phyloP scores from a whole-genome alignment of 2,329 filamentous ascomycete species.

The Hymenoscyphus albidus region DNA sequence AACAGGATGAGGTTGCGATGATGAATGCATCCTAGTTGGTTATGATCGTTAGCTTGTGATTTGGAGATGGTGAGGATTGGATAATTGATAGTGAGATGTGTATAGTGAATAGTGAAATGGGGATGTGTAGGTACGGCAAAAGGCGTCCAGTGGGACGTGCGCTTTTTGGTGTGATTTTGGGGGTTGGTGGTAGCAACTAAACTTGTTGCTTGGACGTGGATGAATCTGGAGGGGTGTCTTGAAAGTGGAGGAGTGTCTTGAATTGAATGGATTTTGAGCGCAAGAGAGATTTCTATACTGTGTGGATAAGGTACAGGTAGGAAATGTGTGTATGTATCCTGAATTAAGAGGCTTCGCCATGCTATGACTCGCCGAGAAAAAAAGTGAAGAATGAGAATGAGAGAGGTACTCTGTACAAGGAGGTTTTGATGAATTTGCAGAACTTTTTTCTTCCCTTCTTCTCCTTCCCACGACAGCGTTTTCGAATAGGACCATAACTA shows the following conservation, averaged over 20 bases:
- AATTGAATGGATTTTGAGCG: slow-evolving; percentile 11
- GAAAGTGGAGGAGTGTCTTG: background rate
- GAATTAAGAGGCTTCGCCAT: slow-evolving; percentile 19
- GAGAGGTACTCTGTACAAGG: background rate
- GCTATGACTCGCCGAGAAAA: background rate
- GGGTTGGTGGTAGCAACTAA: no score
- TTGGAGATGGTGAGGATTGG: no score
- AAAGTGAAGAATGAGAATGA: slow-evolving; percentile 1
- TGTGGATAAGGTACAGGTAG: slow-evolving; percentile 6
- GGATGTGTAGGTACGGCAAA: no score
- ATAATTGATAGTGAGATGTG: background rate
- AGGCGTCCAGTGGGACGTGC: background rate
- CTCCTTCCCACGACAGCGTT: background rate
- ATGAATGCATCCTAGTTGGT: slow-evolving; percentile 61
- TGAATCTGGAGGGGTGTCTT: no score
- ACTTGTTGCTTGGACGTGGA: no score
- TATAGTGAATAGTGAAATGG: background rate
- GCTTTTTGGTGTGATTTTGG: no score
- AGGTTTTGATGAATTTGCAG: background rate
- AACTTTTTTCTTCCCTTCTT: background rate
- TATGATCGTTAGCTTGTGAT: slow-evolving; percentile 5
- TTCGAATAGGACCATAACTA: slow-evolving; percentile 7
- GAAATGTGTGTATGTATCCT: slow-evolving; percentile 1
- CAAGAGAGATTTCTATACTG: slow-evolving; percentile 8
- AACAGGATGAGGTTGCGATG: slow-evolving; percentile 66